Percentiles rank a stretch among this genome's conserved stretches.
Evolutionary conservation across 2,329 filamentous ascomycete species (phyloP).

Genomic region (Venturia aucupariae): DNA sequence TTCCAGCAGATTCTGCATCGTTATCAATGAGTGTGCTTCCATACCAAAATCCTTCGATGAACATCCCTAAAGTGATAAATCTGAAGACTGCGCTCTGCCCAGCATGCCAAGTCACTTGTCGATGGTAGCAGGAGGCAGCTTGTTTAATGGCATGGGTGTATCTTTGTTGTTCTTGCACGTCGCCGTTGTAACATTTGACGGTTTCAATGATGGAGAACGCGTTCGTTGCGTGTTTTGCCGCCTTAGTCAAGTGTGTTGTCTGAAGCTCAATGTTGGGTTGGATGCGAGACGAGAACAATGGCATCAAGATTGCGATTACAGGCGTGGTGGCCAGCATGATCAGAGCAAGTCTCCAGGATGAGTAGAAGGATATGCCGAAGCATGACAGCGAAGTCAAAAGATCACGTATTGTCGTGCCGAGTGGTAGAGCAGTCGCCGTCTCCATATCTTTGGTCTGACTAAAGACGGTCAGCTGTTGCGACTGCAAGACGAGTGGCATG

Average conservation of each 20-base stretch:
- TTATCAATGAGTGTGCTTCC: slow-evolving; percentile 60
- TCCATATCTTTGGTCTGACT: slow-evolving; percentile 81
- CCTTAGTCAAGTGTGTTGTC: slow-evolving; percentile 55
- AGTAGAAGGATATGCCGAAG: slow-evolving; percentile 63
- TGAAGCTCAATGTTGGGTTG: slow-evolving; percentile 61
- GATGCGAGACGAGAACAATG: slow-evolving; percentile 56
- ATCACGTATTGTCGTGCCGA: slow-evolving; percentile 61
- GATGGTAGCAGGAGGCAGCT: slow-evolving; percentile 54
- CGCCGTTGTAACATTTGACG: slow-evolving; percentile 77
- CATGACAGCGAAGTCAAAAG: slow-evolving; percentile 56
- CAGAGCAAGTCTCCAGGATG: slow-evolving; percentile 76
- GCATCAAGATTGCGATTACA: slow-evolving; percentile 34
- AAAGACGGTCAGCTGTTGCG: slow-evolving; percentile 14
- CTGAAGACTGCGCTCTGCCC: slow-evolving; percentile 64
- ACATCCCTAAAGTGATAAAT: slow-evolving; percentile 67
- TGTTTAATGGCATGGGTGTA: slow-evolving; percentile 51
- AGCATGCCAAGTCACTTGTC: slow-evolving; percentile 60
- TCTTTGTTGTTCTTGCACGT: slow-evolving; percentile 56
- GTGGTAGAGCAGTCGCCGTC: slow-evolving; percentile 65
- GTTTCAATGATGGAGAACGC: slow-evolving; percentile 69
- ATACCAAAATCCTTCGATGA: slow-evolving; percentile 86
- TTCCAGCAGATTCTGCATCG: slow-evolving; percentile 49
- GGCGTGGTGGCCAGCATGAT: slow-evolving; percentile 58
- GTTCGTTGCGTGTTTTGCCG: slow-evolving; percentile 62
- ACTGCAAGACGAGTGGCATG: slow-evolving; percentile 14